These are phyloP conservation scores for Magnolia changhungtana DNA, from an alignment of 164 flowering plant species.

Conservation along the genomic window DNA sequence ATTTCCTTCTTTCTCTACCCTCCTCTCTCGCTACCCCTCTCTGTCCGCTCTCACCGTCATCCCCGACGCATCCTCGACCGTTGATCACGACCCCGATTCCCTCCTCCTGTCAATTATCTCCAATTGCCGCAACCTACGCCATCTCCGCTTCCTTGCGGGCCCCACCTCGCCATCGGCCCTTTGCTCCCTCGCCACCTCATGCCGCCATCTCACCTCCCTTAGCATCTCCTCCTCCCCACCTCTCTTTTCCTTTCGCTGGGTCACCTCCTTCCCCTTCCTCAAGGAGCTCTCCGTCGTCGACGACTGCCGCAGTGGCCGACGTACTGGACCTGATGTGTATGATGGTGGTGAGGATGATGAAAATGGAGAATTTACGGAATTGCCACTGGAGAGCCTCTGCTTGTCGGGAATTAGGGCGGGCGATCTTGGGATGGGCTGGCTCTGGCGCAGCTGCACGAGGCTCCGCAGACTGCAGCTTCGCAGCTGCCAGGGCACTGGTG, in stretches of 20 bases:
- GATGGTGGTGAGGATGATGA: not conserved
- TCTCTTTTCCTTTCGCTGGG: constrained; percentile 48
- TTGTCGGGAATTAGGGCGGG: constrained; percentile 45
- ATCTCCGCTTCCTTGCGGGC: constrained; percentile 39
- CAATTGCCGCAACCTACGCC: constrained; percentile 34
- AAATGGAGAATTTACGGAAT: constrained; percentile 10
- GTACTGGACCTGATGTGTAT: not conserved
- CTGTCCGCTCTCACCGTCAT: constrained; percentile 49
- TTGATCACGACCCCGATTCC: constrained; percentile 14
- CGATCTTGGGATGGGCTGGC: constrained; percentile 50
- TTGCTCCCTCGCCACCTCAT: constrained; percentile 37
- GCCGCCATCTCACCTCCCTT: constrained; percentile 40
- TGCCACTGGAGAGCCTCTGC: constrained; percentile 52
- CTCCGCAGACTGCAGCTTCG: constrained; percentile 41
- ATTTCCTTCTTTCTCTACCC: constrained; percentile 28
- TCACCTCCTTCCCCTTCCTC: constrained; percentile 37
- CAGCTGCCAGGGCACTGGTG: constrained; percentile 61
- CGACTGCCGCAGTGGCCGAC: not conserved
- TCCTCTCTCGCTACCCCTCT: constrained; percentile 48
- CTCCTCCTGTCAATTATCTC: constrained; percentile 32
- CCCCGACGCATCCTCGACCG: constrained; percentile 13
- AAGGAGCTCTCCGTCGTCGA: constrained; percentile 30
- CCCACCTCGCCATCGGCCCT: constrained; percentile 39
- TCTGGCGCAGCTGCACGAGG: constrained; percentile 62
- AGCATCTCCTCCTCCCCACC: constrained; percentile 39